A percentile compares a stretch with the other conserved stretches of the same genome.
These are phyloP conservation scores for Wolfiporia cocos DNA, from an alignment of 1,284 basidiomycete species.

Conservation along the genomic window DNA sequence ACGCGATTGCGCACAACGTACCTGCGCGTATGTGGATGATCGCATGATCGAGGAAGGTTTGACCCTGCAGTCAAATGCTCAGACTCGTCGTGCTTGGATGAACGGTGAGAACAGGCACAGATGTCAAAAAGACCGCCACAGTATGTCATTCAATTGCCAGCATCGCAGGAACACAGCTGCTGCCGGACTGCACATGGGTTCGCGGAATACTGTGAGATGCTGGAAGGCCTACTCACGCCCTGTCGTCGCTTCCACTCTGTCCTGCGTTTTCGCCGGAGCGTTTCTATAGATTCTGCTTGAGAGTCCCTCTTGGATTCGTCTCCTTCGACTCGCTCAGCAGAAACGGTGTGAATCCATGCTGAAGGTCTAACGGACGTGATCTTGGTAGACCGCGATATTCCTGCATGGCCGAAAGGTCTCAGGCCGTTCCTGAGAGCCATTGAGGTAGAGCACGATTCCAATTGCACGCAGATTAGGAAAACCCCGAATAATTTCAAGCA, in stretches of 20 bases:
- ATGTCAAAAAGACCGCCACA: too few relatives aligned
- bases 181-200: not conserved
- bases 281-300: conserved; percentile 8
- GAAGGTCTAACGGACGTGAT: not conserved
- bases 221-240: conserved; percentile 56
- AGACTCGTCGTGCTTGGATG: conserved; percentile 4
- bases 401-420: not conserved
- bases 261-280: conserved; percentile 34
- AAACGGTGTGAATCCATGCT: not conserved
- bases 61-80: conserved; percentile 43
- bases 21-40: conserved; percentile 75
- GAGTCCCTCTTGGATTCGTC: not conserved
- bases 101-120: too few relatives aligned
- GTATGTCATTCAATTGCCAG: not conserved
- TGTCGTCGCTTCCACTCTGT: conserved; percentile 77
- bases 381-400: not conserved
- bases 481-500: too few relatives aligned
- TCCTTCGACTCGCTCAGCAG: not conserved
- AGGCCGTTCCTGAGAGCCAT: not conserved
- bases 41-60: conserved; percentile 77
- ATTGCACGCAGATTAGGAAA: too few relatives aligned
- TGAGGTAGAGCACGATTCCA: too few relatives aligned
- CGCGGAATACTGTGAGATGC: not conserved
- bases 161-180: not conserved
- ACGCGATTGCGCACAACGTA: conserved; percentile 34